Evolutionary conservation across 768 basidiomycete species (phyloP).

Genomic region (Cystobasidium tubakii): DNA sequence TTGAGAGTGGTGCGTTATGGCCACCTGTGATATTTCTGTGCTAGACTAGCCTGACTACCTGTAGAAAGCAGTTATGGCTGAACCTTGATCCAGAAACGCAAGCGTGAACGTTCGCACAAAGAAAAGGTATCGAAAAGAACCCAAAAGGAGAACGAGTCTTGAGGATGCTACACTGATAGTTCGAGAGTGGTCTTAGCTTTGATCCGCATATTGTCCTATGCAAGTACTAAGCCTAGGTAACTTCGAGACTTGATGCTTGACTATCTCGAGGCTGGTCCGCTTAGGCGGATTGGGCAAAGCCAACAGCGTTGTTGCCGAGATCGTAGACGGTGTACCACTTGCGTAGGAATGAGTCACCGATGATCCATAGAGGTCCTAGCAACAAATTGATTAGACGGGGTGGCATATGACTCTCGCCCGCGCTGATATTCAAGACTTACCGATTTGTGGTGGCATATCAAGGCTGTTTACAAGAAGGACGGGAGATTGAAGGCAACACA

Average conservation of each 20-base stretch:
- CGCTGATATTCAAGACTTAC: neutral
- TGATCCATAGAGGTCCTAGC: slow-evolving; percentile 44
- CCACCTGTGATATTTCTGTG: no score
- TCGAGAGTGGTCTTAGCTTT: neutral
- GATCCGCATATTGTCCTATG: neutral
- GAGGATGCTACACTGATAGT: neutral
- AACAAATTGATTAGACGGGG: neutral
- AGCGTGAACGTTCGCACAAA: no score
- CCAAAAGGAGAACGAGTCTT: neutral
- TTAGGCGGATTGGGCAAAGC: slow-evolving; percentile 59
- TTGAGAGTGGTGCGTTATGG: no score
- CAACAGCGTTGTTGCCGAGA: slow-evolving; percentile 68
- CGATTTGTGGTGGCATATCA: neutral
- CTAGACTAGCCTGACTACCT: no score
- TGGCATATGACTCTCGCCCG: no score
- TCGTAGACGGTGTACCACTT: slow-evolving; percentile 72
- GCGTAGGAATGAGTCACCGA: slow-evolving; percentile 78
- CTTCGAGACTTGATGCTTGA: neutral
- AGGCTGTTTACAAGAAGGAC: slow-evolving; percentile 6
- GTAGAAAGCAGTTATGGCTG: no score
- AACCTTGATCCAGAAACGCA: no score
- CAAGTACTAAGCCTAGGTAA: neutral
- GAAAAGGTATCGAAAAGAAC: neutral
- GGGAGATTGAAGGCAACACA: no score
- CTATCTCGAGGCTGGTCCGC: neutral